phyloP scores from a whole-genome alignment of 2,329 filamentous ascomycete species.

The Trichophyton simii region DNA sequence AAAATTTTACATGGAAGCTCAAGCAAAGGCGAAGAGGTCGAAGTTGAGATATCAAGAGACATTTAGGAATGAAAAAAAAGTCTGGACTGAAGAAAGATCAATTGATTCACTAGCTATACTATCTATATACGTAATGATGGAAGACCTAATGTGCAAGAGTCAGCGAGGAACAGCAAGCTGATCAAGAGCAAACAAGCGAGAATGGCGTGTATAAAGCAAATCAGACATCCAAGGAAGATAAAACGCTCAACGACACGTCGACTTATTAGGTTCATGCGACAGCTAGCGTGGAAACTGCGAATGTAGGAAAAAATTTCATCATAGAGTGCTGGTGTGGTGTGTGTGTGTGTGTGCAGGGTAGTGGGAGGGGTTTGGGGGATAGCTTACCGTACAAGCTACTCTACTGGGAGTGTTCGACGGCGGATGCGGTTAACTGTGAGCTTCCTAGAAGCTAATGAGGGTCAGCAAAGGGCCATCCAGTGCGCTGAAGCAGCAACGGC shows the following conservation, averaged over 20 bases:
- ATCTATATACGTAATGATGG: not conserved
- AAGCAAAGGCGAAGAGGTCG: not conserved
- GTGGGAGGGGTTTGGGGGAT: constrained; percentile 8
- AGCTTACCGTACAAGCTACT: constrained; percentile 6
- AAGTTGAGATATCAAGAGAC: not conserved
- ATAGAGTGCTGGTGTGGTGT: constrained; percentile 20
- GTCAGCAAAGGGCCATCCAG: not conserved
- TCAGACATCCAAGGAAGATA: constrained; percentile 44
- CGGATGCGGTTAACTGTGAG: no score
- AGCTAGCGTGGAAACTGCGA: constrained; percentile 52
- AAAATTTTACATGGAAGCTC: no score
- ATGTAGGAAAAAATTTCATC: constrained; percentile 46
- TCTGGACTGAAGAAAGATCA: not conserved
- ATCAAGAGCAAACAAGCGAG: not conserved
- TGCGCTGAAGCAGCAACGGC: not conserved
- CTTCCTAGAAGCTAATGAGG: not conserved
- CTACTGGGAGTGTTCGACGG: no score
- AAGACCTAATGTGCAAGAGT: not conserved
- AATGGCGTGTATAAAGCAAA: constrained; percentile 4
- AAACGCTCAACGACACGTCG: constrained; percentile 37
- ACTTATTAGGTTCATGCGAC: constrained; percentile 38
- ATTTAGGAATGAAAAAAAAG: no score
- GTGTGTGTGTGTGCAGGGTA: constrained; percentile 9
- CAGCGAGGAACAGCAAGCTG: not conserved
- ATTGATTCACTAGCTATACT: not conserved